Evolutionary conservation across 331 rosid species (phyloP).

Genomic region (Pyrus hybrid): DNA sequence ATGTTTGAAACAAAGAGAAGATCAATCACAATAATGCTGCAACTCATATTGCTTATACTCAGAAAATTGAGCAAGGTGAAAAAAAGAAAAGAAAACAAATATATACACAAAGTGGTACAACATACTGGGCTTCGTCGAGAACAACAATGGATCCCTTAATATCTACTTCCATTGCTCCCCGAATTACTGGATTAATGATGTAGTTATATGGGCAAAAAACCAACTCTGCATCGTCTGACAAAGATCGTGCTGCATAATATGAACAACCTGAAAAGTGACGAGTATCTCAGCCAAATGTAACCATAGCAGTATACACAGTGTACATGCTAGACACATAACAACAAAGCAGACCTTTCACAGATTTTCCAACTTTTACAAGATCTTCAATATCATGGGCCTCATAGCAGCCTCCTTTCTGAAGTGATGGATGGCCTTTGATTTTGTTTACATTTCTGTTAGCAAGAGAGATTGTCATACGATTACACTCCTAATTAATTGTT

Average conservation of each 20-base stretch:
- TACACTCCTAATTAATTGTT: not conserved
- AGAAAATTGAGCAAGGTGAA: conserved; percentile 4
- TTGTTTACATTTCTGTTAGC: conserved; percentile 56
- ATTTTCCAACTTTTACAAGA: conserved; percentile 74
- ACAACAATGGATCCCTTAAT: conserved; percentile 77
- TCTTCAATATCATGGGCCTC: conserved; percentile 92
- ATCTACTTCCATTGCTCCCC: conserved; percentile 92
- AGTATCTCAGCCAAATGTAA: not conserved
- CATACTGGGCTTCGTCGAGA: conserved; percentile 97
- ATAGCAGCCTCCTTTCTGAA: conserved; percentile 88
- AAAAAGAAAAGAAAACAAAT: not conserved
- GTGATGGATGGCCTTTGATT: conserved; percentile 73
- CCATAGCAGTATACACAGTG: not conserved
- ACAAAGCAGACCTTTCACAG: conserved; percentile 54
- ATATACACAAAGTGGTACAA: conserved; percentile 1
- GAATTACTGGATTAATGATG: conserved; percentile 82
- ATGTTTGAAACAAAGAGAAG: not conserved
- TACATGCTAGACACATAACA: not conserved
- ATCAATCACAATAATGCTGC: not conserved
- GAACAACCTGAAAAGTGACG: conserved; percentile 57
- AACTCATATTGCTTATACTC: not conserved
- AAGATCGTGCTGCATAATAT: conserved; percentile 85
- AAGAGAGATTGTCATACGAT: conserved; percentile 5
- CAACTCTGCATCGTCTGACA: conserved; percentile 79
- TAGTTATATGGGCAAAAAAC: conserved; percentile 93